Evolutionary conservation across 1,139 yeast genomes (phyloP).

Genomic region (Kurtzmaniella natalensis): DNA sequence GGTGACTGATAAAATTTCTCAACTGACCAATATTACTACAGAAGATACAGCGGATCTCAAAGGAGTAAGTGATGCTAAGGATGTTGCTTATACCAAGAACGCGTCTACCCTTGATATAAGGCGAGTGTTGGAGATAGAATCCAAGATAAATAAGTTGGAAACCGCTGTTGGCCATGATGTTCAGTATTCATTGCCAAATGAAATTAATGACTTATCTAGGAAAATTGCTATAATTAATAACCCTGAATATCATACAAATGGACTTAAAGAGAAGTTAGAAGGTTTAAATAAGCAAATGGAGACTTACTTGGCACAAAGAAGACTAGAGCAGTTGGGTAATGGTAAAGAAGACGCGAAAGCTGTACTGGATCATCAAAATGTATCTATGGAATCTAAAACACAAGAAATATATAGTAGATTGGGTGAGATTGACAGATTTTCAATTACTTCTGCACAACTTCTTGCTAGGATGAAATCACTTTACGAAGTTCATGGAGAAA

Average conservation of each 20-base stretch:
- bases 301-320: constrained; percentile 13
- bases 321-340: constrained; percentile 14
- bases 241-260: constrained; percentile 26
- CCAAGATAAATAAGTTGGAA: constrained; percentile 21
- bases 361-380: background rate
- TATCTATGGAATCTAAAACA: constrained; percentile 21
- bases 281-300: constrained; percentile 15
- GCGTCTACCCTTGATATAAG: background rate
- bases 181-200: constrained; percentile 18
- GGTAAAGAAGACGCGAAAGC: constrained; percentile 4
- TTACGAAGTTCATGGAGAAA: constrained; percentile 39
- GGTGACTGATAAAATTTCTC: too few species aligned
- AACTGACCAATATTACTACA: too few species aligned
- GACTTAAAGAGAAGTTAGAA: constrained; percentile 16
- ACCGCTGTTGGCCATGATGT: constrained; percentile 13
- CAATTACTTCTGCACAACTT: constrained; percentile 35
- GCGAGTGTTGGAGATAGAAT: constrained; percentile 18
- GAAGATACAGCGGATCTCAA: too few species aligned
- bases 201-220: constrained; percentile 30
- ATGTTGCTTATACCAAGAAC: background rate
- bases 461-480: constrained; percentile 41
- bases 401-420: constrained; percentile 34
- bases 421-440: constrained; percentile 31
- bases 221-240: constrained; percentile 35
- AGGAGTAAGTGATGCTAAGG: too few species aligned